phyloP scores from a whole-genome alignment of 306 rosid genomes.

The Vigna angularis region DNA sequence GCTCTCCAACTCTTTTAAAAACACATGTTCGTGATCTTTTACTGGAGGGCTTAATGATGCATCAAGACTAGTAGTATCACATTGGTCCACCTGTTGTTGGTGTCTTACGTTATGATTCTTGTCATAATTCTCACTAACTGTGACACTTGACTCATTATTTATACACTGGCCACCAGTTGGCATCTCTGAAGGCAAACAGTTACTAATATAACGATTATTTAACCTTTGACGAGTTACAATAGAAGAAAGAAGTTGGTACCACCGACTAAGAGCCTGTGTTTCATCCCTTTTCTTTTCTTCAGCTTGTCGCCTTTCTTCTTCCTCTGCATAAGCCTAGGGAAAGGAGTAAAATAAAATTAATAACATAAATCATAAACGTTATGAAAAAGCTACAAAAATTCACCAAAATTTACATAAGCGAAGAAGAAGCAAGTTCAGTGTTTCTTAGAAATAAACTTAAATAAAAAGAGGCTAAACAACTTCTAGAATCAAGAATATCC shows the following conservation, averaged over 20 bases:
- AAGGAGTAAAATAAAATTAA: constrained; percentile 21
- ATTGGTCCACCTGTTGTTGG: constrained; percentile 35
- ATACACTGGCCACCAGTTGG: constrained; percentile 34
- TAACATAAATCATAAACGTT: not conserved
- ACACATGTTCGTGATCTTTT: constrained; percentile 77
- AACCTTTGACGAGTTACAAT: constrained; percentile 85
- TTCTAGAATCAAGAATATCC: constrained; percentile 20
- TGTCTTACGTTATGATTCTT: constrained; percentile 42
- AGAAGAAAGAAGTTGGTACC: constrained; percentile 97
- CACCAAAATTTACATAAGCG: not conserved
- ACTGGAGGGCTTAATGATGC: constrained; percentile 39
- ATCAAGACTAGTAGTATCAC: constrained; percentile 21
- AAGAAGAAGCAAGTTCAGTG: constrained; percentile 32
- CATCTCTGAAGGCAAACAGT: constrained; percentile 47
- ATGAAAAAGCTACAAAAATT: not conserved
- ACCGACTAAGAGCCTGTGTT: constrained; percentile 69
- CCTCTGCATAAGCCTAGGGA: constrained; percentile 79
- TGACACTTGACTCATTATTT: constrained; percentile 44
- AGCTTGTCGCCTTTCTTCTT: constrained; percentile 68
- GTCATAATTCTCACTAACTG: constrained; percentile 41
- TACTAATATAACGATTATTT: constrained; percentile 62
- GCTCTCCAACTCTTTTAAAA: constrained; percentile 67
- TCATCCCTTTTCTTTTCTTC: constrained; percentile 80
- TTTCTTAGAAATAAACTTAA: constrained; percentile 15
- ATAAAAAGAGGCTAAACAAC: constrained; percentile 17